Evolutionary conservation across 495 filamentous ascomycete genomes (phyloP), one percentile per base, ranked within the genome.

Genomic region (Tuber brumale): DNA sequence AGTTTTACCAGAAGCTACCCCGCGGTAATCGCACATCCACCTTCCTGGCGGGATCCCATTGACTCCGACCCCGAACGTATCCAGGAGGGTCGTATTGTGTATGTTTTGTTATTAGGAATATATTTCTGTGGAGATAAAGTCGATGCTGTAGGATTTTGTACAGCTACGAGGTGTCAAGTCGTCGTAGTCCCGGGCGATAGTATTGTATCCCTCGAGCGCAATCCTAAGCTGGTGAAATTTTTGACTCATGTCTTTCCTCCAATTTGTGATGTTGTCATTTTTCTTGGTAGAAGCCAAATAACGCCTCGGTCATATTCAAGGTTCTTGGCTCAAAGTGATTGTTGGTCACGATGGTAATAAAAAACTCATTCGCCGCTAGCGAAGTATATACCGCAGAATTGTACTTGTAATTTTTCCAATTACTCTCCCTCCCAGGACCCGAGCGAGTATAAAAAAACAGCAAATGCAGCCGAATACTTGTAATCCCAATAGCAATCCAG

Each of bases 381-480:
- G 81, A 77, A 19, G 77, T 75, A 51, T 82, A 83, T 44, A 84
- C 48, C 8, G 79, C 77, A 18, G 78, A 84, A 77, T 84, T 84
- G 75, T 76, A 81, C 37, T 71, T 76, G 69, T 18, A 48, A 31
- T 35, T 7, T 7, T 12, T 21, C 31, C 61, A 45, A 61, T 72
- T n/a, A 43, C 31, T 14, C 43, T 27, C 19, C 27, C 14, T 12
- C 21, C 23, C 42, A 18, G 9, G n/a, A 73, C 23, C 1, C 3
- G 48, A 1, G n/a, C 4, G 31, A 16, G 14, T 27, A 42, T 2
- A 14, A 70, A 74, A 42, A 39, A 43, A 74, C 75, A 74, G 48
- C 16, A 77, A 48, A 44, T 74, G 51, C 35, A 77, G 35, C 2
- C 44, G 71, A 44, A 74, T 35, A 6, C 57, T 69, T 41, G 57